phyloP scores from a whole-genome alignment of 73 alveolate species.

The Stentor roeselii region DNA sequence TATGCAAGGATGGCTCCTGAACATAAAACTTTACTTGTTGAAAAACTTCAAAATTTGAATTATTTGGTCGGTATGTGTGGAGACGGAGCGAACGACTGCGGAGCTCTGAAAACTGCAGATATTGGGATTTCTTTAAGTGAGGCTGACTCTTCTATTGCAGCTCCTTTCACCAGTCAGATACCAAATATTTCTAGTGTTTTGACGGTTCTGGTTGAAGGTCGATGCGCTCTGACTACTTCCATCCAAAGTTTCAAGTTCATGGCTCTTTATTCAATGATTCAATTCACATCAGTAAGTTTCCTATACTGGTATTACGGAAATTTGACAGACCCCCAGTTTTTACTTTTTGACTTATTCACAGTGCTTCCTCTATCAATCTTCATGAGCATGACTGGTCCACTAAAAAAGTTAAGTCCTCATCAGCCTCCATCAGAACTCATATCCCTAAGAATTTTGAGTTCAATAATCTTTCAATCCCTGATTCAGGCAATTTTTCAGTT shows the following conservation, averaged over 20 bases:
- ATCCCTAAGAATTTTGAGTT: neutral
- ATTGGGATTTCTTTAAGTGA: constrained; percentile 65
- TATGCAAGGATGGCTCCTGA: constrained; percentile 56
- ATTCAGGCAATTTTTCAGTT: constrained; percentile 25
- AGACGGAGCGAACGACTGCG: constrained; percentile 79
- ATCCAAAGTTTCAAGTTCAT: constrained; percentile 54
- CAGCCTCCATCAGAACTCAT: constrained; percentile 20
- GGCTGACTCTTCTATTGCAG: constrained; percentile 79
- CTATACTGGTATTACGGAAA: constrained; percentile 16
- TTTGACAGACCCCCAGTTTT: neutral
- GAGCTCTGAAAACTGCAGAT: constrained; percentile 63
- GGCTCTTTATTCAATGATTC: constrained; percentile 60
- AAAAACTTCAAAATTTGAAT: constrained; percentile 25
- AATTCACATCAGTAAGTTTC: constrained; percentile 45
- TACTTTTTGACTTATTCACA: neutral
- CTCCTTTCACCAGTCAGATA: constrained; percentile 59
- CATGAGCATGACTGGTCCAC: constrained; percentile 11
- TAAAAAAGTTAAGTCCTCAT: neutral
- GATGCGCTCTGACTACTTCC: constrained; percentile 58
- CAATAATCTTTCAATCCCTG: neutral
- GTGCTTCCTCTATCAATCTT: neutral
- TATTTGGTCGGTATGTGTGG: constrained; percentile 60
- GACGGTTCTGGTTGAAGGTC: constrained; percentile 46
- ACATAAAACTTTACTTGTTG: constrained; percentile 33
- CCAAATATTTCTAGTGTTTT: constrained; percentile 49